These are phyloP conservation scores for Colletotrichum spaethianum DNA, from an alignment of 2,329 filamentous ascomycete genomes.

Conservation along the genomic window DNA sequence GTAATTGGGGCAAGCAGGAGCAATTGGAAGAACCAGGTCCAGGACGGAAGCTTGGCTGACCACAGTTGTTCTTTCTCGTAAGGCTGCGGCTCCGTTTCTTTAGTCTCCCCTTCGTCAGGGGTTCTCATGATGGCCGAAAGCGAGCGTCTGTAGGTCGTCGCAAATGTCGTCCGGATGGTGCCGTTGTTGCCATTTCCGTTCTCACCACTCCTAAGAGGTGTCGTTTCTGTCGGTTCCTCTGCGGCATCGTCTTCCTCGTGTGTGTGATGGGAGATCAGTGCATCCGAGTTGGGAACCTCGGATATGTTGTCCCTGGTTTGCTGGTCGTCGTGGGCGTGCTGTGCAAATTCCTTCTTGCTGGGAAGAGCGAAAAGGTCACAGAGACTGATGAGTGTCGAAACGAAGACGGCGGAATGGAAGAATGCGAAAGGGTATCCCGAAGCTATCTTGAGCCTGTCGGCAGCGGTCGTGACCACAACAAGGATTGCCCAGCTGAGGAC, in stretches of 20 bases:
- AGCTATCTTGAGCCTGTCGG: slow-evolving; percentile 79
- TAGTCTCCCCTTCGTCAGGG: slow-evolving; percentile 48
- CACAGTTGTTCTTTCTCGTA: slow-evolving; percentile 86
- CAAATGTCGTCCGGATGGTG: slow-evolving; percentile 63
- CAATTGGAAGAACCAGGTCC: slow-evolving; percentile 91
- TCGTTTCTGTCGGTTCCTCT: slow-evolving; percentile 66
- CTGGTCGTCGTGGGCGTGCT: slow-evolving; percentile 66
- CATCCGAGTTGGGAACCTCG: slow-evolving; percentile 49
- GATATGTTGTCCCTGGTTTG: slow-evolving; percentile 57
- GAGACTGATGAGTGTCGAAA: slow-evolving; percentile 82
- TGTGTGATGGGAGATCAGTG: slow-evolving; percentile 56
- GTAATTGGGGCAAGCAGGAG: slow-evolving; percentile 84
- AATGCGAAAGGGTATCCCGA: slow-evolving; percentile 88
- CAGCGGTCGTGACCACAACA: slow-evolving; percentile 80
- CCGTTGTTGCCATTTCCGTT: slow-evolving; percentile 51
- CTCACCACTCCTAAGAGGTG: slow-evolving; percentile 59
- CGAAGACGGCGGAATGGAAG: slow-evolving; percentile 81
- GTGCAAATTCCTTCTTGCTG: slow-evolving; percentile 78
- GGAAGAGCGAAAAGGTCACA: slow-evolving; percentile 85
- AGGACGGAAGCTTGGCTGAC: slow-evolving; percentile 84
- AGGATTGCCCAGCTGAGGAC: slow-evolving; percentile 80
- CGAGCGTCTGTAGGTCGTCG: slow-evolving; percentile 68
- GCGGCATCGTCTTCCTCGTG: slow-evolving; percentile 52
- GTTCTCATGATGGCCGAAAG: slow-evolving; percentile 51
- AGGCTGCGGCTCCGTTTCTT: slow-evolving; percentile 50